Evolutionary conservation across 2,329 filamentous ascomycete genomes (phyloP).

Genomic region (Lecanicillium sp.): DNA sequence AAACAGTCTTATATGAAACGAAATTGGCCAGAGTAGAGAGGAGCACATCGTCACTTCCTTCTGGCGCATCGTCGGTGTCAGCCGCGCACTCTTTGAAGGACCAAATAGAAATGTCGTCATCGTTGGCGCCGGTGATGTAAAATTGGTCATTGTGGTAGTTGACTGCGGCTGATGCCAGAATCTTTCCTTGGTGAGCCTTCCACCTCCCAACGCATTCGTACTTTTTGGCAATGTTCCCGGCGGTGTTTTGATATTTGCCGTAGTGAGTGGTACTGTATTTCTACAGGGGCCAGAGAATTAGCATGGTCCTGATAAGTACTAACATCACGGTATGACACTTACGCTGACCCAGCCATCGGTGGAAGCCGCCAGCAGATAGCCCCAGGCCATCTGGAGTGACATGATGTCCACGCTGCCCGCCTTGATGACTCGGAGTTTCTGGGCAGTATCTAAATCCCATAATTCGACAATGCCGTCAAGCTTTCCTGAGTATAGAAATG

Average conservation of each 20-base stretch:
- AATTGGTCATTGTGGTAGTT: constrained; percentile 64
- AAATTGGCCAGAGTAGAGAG: constrained; percentile 75
- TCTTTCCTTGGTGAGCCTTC: constrained; percentile 79
- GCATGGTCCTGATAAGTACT: neutral
- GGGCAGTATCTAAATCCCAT: constrained; percentile 93
- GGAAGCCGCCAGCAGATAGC: constrained; percentile 80
- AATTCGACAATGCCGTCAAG: constrained; percentile 83
- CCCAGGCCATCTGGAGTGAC: constrained; percentile 77
- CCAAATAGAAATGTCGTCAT: constrained; percentile 86
- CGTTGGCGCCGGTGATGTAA: constrained; percentile 92
- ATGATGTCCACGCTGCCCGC: constrained; percentile 76
- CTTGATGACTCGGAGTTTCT: constrained; percentile 80
- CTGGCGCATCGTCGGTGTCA: constrained; percentile 25
- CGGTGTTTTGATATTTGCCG: constrained; percentile 43
- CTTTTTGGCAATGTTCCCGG: constrained; percentile 60
- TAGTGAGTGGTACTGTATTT: constrained; percentile 62
- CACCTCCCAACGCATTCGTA: constrained; percentile 74
- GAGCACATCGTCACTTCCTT: constrained; percentile 42
- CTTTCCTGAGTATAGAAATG: constrained; percentile 87
- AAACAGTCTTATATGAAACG: constrained; percentile 86
- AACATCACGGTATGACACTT: constrained; percentile 26
- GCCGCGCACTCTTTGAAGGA: constrained; percentile 47
- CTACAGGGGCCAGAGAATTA: constrained; percentile 30
- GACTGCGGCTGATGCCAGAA: constrained; percentile 75
- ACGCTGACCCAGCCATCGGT: constrained; percentile 82